Evolutionary conservation across 345 rosid species (phyloP).

Genomic region (Pseudoturritis turrita): DNA sequence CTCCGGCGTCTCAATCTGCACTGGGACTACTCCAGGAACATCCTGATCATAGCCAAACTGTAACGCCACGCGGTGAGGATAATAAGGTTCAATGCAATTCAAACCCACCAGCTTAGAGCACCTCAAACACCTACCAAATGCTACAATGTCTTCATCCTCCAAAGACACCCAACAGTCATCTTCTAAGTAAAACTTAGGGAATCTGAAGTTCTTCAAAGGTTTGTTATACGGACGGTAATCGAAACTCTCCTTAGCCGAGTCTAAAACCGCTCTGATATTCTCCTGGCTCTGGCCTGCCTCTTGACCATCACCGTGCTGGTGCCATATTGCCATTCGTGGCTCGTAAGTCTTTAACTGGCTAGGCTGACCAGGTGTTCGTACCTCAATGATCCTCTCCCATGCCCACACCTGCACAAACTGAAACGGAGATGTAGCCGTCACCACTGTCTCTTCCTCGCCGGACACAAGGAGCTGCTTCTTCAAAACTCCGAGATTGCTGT

Average conservation of each 20-base stretch:
- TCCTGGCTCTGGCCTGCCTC: background rate
- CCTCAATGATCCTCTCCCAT: conserved; percentile 36
- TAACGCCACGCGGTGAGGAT: conserved; percentile 23
- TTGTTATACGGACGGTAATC: conserved; percentile 17
- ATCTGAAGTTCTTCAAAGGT: conserved; percentile 1
- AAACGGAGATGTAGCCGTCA: conserved; percentile 24
- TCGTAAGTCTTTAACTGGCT: conserved; percentile 24
- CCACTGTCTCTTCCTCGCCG: background rate
- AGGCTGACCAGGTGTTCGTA: conserved; percentile 24
- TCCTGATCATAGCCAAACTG: conserved; percentile 26
- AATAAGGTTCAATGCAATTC: conserved; percentile 13
- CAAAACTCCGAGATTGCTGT: conserved; percentile 34
- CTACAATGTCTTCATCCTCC: conserved; percentile 13
- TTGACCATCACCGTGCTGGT: background rate
- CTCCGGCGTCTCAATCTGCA: background rate
- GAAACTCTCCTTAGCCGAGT: conserved; percentile 19
- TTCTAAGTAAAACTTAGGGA: conserved; percentile 21
- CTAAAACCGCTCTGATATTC: conserved; percentile 23
- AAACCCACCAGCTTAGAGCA: conserved; percentile 20
- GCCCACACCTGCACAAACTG: conserved; percentile 41
- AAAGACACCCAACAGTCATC: conserved; percentile 5
- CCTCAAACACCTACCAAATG: conserved; percentile 19
- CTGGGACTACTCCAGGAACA: conserved; percentile 27
- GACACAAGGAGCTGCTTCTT: conserved; percentile 29
- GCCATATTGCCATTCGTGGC: conserved; percentile 38